Percentiles rank a stretch among this genome's conserved stretches.
Conservation (phyloP, 2,329 filamentous ascomycete genomes). For the Massarina eburnea region DNA sequence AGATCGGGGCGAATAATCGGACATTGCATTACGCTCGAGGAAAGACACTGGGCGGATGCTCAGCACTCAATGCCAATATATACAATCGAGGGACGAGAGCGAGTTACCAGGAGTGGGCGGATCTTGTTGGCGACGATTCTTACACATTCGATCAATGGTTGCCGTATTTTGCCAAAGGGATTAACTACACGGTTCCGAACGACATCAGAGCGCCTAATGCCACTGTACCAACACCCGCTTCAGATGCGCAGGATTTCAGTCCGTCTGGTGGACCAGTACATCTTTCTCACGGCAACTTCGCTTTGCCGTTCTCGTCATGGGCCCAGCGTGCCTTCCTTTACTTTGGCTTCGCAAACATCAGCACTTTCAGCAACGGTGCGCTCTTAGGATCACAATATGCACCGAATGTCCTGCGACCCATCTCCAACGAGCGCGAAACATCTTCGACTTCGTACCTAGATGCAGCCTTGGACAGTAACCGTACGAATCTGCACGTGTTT, state of each 20-base stretch:
- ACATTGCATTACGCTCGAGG: slow-evolving; percentile 30
- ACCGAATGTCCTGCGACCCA: slow-evolving; percentile 28
- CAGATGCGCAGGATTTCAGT: slow-evolving; percentile 12
- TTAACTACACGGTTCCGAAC: slow-evolving; percentile 34
- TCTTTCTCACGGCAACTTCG: slow-evolving; percentile 23
- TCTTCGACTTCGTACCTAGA: slow-evolving; percentile 10
- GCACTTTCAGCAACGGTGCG: slow-evolving; percentile 20
- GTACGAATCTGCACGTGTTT: slow-evolving; percentile 27
- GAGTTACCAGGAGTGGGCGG: slow-evolving; percentile 31
- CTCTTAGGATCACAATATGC: slow-evolving; percentile 18
- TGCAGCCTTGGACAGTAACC: neutral
- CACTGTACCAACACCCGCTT: slow-evolving; percentile 14
- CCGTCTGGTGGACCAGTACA: slow-evolving; percentile 14
- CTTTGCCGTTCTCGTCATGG: slow-evolving; percentile 17
- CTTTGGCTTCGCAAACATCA: slow-evolving; percentile 14
- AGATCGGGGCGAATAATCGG: slow-evolving; percentile 19
- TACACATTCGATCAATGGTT: slow-evolving; percentile 31
- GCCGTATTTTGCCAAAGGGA: slow-evolving; percentile 31
- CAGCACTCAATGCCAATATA: slow-evolving; percentile 24
- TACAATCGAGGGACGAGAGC: slow-evolving; percentile 20
- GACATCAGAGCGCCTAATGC: slow-evolving; percentile 12
- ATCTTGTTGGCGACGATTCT: slow-evolving; percentile 29
- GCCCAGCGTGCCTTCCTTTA: slow-evolving; percentile 15
- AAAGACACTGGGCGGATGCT: slow-evolving; percentile 33
- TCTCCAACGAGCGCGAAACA: slow-evolving; percentile 11